Percentiles rank a stretch among this genome's conserved stretches.
phyloP scores from a whole-genome alignment of 2,329 filamentous ascomycete species.

The Microcyclospora tardicrescens region DNA sequence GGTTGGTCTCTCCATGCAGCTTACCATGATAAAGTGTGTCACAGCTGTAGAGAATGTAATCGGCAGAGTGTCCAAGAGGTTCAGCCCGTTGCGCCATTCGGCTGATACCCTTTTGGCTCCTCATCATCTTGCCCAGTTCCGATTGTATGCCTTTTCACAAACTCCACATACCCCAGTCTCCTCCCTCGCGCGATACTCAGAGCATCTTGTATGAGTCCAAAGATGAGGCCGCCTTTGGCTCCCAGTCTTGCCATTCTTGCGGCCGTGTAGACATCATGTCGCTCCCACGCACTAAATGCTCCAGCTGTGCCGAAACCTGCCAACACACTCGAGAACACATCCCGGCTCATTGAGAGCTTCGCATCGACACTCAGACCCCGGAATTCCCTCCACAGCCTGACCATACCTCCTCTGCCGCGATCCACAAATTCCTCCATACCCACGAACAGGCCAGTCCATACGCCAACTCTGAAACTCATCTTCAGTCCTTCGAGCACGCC shows the following conservation, averaged over 20 bases:
- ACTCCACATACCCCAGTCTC: constrained; percentile 62
- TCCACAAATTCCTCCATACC: constrained; percentile 78
- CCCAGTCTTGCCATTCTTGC: constrained; percentile 62
- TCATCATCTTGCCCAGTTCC: constrained; percentile 6
- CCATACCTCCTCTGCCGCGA: constrained; percentile 52
- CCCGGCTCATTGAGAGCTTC: constrained; percentile 35
- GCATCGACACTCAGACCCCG: constrained; percentile 27
- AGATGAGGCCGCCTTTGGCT: constrained; percentile 63
- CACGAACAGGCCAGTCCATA: constrained; percentile 67
- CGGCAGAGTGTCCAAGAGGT: no score
- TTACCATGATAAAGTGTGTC: no score
- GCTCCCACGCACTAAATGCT: constrained; percentile 73
- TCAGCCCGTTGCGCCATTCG: no score
- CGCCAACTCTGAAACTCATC: constrained; percentile 56
- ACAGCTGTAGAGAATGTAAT: no score
- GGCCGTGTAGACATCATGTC: constrained; percentile 56
- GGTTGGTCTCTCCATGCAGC: no score
- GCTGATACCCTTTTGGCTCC: no score
- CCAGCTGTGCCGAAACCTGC: constrained; percentile 78
- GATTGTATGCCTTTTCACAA: constrained; percentile 24
- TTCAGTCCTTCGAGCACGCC: constrained; percentile 66
- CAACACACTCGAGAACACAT: constrained; percentile 68
- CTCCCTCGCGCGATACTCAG: constrained; percentile 57
- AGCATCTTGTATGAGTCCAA: constrained; percentile 69
- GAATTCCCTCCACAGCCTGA: constrained; percentile 28